Evolutionary conservation across 192 early-diverging fungal species (phyloP), one percentile per base, ranked within the genome.

Genomic region (Entomortierella lignicola): DNA sequence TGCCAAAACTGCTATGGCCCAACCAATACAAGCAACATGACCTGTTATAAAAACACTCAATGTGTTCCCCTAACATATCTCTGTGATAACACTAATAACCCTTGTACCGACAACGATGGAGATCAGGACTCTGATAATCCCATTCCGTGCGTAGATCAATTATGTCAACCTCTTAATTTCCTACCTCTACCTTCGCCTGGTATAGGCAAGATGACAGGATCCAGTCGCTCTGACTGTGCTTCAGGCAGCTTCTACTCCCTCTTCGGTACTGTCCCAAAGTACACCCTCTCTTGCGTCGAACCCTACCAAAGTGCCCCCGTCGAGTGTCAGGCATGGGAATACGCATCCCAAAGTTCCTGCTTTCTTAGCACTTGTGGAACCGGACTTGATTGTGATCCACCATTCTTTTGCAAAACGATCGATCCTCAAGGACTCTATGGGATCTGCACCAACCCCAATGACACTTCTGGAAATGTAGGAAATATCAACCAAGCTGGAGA

Each of bases 1-100:
- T 77, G 73, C 60, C 29, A 61, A 27, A 32, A 21, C 3, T 77
- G 73, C 47, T 63, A 37, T 26, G 51, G 44, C 30, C 39, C 51
- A 31, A 56, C 48, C 54, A 63, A 55, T 32, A 68, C 60, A 27
- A 42, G 25, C 27, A 29, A 18, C n/a, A 58, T 66, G 63, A 63
- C 54, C 32, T 77, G 73, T 44, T 69, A 54, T 54, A 60, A 68
- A 39, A 63, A 69, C 60, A 77, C 73, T 4, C 73, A 66, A 25
- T 77, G 73, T 34, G 47, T 77, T n/a, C 73, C 73, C 0, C 11
- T 55, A 26, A 5, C 13, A 7, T 52, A 56, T 7, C 66, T 77
- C 31, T 77, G 73, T 42, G 52, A 68, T 27, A 55, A 27, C 47
- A 13, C 20, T 39, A 32, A 8, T 37, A 55, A 21, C 63, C 37